These are phyloP conservation scores for Bondarzewia mesenterica DNA, from an alignment of 1,284 basidiomycete species.

Conservation along the genomic window DNA sequence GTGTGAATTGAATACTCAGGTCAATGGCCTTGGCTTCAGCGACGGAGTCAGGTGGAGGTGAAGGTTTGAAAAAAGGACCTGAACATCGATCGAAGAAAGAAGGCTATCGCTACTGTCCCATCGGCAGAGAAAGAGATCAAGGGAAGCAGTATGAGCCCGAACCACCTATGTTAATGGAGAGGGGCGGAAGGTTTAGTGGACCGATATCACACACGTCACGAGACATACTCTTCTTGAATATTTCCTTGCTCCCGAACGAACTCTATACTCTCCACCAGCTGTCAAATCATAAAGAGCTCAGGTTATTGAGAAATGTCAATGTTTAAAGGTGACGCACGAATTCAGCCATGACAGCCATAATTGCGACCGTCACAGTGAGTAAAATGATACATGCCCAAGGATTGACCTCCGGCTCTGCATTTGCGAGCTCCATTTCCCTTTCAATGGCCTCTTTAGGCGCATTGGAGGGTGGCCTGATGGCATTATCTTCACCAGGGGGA, in stretches of 20 bases:
- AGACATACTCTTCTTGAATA: conserved; percentile 41
- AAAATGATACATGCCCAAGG: conserved; percentile 50
- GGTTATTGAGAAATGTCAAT: not conserved
- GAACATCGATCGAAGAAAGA: conserved; percentile 30
- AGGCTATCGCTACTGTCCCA: conserved; percentile 46
- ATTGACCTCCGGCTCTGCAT: conserved; percentile 46
- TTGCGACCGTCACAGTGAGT: conserved; percentile 40
- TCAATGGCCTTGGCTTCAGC: conserved; percentile 57
- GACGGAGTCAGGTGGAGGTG: conserved; percentile 22
- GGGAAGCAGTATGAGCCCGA: conserved; percentile 61
- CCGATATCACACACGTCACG: not conserved
- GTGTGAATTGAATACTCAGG: conserved; percentile 57
- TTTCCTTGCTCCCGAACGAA: conserved; percentile 32
- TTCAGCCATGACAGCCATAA: conserved; percentile 62
- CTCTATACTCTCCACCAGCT: conserved; percentile 59
- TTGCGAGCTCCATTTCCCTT: conserved; percentile 31
- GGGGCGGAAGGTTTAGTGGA: not conserved
- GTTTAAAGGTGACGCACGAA: conserved; percentile 34
- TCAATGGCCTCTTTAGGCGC: conserved; percentile 35
- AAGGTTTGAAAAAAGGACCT: conserved; percentile 8
- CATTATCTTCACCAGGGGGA: conserved; percentile 53
- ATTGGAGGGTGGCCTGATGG: conserved; percentile 29
- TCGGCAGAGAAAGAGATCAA: conserved; percentile 65
- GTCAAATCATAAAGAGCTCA: conserved; percentile 1
- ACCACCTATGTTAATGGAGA: conserved; percentile 36